Evolutionary conservation across 257 asterid genomes (phyloP).

Genomic region (Galeopsis tetrahit): DNA sequence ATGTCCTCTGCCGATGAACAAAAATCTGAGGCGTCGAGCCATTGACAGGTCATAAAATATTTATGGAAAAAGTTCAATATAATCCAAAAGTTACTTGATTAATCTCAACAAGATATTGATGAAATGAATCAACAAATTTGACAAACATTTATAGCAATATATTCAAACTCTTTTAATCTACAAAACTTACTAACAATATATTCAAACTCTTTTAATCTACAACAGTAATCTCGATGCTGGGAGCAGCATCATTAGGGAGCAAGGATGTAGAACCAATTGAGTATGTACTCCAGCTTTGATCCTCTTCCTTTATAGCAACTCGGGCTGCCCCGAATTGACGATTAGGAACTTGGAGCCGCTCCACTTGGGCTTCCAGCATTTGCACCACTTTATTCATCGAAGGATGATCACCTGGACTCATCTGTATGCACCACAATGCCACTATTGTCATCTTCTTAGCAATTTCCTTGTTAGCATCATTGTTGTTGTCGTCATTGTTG

Average conservation of each 20-base stretch:
- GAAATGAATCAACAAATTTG: no score
- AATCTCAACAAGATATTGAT: no score
- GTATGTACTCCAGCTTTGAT: background rate
- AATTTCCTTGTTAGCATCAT: background rate
- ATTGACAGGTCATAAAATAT: no score
- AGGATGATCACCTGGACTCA: background rate
- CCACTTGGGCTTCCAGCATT: background rate
- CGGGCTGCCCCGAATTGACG: background rate
- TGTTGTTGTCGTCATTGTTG: background rate
- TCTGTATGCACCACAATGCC: background rate
- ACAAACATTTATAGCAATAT: no score
- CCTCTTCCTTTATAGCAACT: background rate
- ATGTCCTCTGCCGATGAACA: no score
- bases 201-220: background rate
- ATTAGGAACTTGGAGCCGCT: background rate
- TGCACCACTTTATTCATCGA: background rate
- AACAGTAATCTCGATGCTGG: background rate
- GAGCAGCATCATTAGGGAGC: background rate
- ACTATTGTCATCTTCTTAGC: constrained; percentile 3
- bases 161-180: no score
- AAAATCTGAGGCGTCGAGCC: no score
- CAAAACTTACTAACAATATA: no score
- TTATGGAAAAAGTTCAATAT: no score
- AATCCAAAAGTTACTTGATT: no score
- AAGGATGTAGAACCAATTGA: constrained; percentile 6